Conservation (phyloP, 2,329 filamentous ascomycete genomes). For the Microdochium bolleyi region DNA sequence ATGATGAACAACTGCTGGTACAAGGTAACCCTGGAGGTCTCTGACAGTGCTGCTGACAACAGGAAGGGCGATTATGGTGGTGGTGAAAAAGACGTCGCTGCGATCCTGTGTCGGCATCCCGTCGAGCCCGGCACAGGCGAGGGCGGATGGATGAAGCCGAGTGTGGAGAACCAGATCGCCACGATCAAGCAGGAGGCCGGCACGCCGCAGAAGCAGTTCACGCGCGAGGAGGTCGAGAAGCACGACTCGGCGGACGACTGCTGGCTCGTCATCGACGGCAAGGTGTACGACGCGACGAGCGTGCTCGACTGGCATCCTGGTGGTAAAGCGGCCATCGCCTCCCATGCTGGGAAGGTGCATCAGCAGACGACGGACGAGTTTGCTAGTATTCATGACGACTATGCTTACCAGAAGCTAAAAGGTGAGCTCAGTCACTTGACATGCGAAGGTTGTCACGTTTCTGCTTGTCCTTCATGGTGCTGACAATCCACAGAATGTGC, state of each 20-base stretch:
- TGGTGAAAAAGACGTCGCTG: constrained; percentile 18
- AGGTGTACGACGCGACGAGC: constrained; percentile 40
- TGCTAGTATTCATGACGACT: constrained; percentile 65
- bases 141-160: constrained; percentile 43
- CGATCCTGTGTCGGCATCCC: constrained; percentile 37
- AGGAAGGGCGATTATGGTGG: no score
- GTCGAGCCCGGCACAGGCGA: constrained; percentile 24
- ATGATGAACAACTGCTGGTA: constrained; percentile 51
- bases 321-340: constrained; percentile 69
- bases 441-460: background rate
- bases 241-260: constrained; percentile 38
- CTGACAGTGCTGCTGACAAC: constrained; percentile 16
- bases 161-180: constrained; percentile 33
- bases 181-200: constrained; percentile 32
- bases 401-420: constrained; percentile 38
- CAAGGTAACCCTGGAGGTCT: constrained; percentile 25
- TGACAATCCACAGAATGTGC: constrained; percentile 30
- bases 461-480: background rate
- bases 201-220: constrained; percentile 40
- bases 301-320: constrained; percentile 41
- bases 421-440: constrained; percentile 12
- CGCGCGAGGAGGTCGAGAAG: constrained; percentile 50
- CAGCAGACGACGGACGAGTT: constrained; percentile 83
- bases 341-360: constrained; percentile 59
- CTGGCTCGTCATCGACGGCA: constrained; percentile 44